Conservation (phyloP, 192 early-diverging fungal species). For the Umbelopsis isabellina region DNA sequence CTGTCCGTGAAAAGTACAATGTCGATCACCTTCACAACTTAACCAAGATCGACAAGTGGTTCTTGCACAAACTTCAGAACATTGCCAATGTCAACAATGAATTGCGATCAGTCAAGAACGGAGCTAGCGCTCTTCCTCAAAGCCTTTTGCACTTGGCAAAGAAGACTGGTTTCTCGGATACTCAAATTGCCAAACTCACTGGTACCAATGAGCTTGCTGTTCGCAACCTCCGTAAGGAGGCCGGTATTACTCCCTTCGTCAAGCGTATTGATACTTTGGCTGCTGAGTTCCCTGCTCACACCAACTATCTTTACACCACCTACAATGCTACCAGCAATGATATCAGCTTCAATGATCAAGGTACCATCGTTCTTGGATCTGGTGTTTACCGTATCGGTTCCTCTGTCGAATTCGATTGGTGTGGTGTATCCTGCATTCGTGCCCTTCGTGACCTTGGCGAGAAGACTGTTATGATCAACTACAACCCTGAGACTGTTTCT, state of each 20-base stretch:
- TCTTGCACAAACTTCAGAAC: conserved; percentile 87
- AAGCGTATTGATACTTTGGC: conserved; percentile 93
- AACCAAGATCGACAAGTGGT: conserved; percentile 91
- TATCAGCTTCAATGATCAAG: conserved; percentile 84
- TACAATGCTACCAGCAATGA: conserved; percentile 91
- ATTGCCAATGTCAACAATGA: conserved; percentile 64
- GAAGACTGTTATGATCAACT: conserved; percentile 96
- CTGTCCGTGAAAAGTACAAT: conserved; percentile 63
- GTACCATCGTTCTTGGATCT: conserved; percentile 95
- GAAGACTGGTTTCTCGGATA: conserved; percentile 88
- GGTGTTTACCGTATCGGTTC: conserved; percentile 98
- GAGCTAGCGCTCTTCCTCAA: conserved; percentile 47
- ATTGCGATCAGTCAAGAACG: conserved; percentile 44
- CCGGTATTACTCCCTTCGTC: conserved; percentile 84
- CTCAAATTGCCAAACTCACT: conserved; percentile 73
- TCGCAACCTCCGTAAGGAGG: conserved; percentile 67
- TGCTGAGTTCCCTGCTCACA: conserved; percentile 94
- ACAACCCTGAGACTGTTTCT: conserved; percentile 98
- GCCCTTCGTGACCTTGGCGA: conserved; percentile 78
- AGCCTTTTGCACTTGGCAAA: conserved; percentile 77
- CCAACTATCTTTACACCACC: conserved; percentile 98
- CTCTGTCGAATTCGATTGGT: conserved; percentile 98
- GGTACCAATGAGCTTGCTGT: conserved; percentile 65
- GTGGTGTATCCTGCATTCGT: conserved; percentile 79
- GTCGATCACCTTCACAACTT: conserved; percentile 80